Evolutionary conservation across 2,329 filamentous ascomycete species (phyloP), one percentile per base, ranked within the genome.

Genomic region (Aspergillus brasiliensis): DNA sequence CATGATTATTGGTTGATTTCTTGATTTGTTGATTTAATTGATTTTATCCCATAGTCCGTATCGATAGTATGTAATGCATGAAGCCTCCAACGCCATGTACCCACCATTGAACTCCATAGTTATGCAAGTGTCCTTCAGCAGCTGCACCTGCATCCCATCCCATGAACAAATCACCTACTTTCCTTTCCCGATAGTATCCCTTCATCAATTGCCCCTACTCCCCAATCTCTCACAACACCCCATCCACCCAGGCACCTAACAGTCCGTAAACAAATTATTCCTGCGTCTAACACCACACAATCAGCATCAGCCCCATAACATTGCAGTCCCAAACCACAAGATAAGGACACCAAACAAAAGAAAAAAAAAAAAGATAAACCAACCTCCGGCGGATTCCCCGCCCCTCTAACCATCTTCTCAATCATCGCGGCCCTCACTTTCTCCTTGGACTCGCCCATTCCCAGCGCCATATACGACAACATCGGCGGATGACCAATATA

Each of bases 401-500:
- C 87, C 10, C 87, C 87, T 65, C 86, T 79, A 27, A 88, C 82
- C 85, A 88, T 88, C 69, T 84, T 83, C 73, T 96, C 90, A 68
- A 98, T 89, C 80, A 97, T 84, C 76, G 87, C 84, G 13, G 89
- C 87, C 64, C 92, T 84, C 56, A 95, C 87, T 76, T 92, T 91
- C 76, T 92, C 89, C 59, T 89, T 83, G 5, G 91, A 85, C 76
- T 96, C 91, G 51, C 95, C 95, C 80, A 96, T 87, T 0, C 93
- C 94, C 52, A 98, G 87, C 17, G 91, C 85, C 82, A 97, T 92
- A 77, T 97, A 97, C 40, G 91, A 87, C 15, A 98, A 83, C 62
- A 97, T 83, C 7, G 92, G 90, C 15, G 92, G 91, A 75, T 99
- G 95, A 19, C 95, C 95, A 65, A 95, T 85, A 70, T 96, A 93